Conservation (phyloP, 2,329 filamentous ascomycete species). For the Trichocomaceae sp. region DNA sequence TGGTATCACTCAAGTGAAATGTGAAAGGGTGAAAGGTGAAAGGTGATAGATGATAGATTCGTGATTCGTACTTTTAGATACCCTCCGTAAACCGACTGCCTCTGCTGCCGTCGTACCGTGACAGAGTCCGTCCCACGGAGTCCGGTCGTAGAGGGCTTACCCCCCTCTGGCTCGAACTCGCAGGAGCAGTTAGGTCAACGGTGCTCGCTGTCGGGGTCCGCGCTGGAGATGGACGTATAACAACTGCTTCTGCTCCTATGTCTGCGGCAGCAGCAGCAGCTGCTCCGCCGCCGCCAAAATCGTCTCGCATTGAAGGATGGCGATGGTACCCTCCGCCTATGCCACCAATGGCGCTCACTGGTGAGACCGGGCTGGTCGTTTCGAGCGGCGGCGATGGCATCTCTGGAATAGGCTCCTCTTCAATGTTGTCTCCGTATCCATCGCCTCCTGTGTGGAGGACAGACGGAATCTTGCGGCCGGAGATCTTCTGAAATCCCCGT, state of each 20-base stretch:
- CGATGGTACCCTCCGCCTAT: neutral
- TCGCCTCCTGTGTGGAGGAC: slow-evolving; percentile 43
- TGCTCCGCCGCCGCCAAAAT: slow-evolving; percentile 21
- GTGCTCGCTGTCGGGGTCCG: slow-evolving; percentile 37
- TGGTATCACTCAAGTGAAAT: neutral
- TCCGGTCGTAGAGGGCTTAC: slow-evolving; percentile 24
- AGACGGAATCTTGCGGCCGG: slow-evolving; percentile 43
- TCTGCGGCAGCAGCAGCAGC: slow-evolving; percentile 16
- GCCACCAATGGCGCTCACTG: slow-evolving; percentile 8
- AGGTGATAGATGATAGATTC: neutral
- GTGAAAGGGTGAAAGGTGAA: neutral
- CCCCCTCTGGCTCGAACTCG: slow-evolving; percentile 11
- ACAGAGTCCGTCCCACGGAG: slow-evolving; percentile 37
- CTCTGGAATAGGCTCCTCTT: slow-evolving; percentile 21
- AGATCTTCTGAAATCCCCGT: slow-evolving; percentile 45
- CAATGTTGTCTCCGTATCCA: slow-evolving; percentile 36
- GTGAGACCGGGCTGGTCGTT: slow-evolving; percentile 14
- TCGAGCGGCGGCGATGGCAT: slow-evolving; percentile 6
- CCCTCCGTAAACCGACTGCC: slow-evolving; percentile 41
- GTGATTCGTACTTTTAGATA: slow-evolving; percentile 15
- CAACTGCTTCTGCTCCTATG: slow-evolving; percentile 24
- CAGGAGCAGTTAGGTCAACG: slow-evolving; percentile 20
- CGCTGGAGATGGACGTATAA: slow-evolving; percentile 39
- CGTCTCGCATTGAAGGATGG: slow-evolving; percentile 22
- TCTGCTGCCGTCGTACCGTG: slow-evolving; percentile 40